These are phyloP conservation scores for Coemansia furcata DNA, from an alignment of 192 early-diverging fungal genomes.

Conservation along the genomic window DNA sequence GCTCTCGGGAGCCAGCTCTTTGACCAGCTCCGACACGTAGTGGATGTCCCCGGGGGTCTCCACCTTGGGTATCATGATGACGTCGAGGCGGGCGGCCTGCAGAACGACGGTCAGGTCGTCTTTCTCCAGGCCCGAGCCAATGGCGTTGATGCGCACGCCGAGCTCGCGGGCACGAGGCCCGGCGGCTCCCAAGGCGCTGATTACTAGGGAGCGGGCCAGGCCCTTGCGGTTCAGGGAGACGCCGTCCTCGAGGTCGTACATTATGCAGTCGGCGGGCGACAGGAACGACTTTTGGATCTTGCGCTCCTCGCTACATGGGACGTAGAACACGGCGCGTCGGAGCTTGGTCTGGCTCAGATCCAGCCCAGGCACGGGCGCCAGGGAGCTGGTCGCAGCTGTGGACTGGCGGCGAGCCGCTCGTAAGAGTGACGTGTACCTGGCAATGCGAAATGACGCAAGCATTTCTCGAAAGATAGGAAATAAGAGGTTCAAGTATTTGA, in stretches of 20 bases:
- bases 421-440: background rate
- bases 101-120: slow-evolving; percentile 80
- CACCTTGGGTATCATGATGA: slow-evolving; percentile 89
- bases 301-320: slow-evolving; percentile 84
- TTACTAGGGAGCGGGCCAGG: slow-evolving; percentile 68
- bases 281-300: slow-evolving; percentile 77
- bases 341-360: slow-evolving; percentile 19
- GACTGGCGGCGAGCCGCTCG: background rate
- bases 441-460: background rate
- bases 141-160: slow-evolving; percentile 86
- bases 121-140: slow-evolving; percentile 72
- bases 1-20: slow-evolving; percentile 61
- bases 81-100: slow-evolving; percentile 60
- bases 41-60: slow-evolving; percentile 73
- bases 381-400: background rate
- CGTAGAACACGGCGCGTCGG: slow-evolving; percentile 52
- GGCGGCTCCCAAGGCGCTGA: slow-evolving; percentile 64
- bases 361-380: slow-evolving; percentile 35
- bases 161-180: slow-evolving; percentile 56
- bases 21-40: slow-evolving; percentile 72
- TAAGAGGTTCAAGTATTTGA: background rate
- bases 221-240: slow-evolving; percentile 82
- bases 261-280: slow-evolving; percentile 72
- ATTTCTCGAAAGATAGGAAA: background rate
- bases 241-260: slow-evolving; percentile 93